These are phyloP conservation scores for Pythium myriotylum DNA, from an alignment of 352 stramenopile species.

Conservation along the genomic window DNA sequence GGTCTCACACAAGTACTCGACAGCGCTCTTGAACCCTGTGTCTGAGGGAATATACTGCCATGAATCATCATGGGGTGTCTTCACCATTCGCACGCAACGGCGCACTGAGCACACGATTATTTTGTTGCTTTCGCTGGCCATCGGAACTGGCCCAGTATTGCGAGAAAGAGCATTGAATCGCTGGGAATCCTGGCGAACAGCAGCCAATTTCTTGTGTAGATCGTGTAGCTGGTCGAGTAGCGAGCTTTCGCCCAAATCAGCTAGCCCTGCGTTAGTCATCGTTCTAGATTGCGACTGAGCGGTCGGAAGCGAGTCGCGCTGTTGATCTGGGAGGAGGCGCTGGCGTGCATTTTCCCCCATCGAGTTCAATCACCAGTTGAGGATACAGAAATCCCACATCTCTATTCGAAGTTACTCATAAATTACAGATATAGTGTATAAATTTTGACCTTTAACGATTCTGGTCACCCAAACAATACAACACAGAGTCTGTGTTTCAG, in stretches of 20 bases:
- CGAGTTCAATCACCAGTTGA: no score
- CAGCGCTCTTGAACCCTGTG: slow-evolving; percentile 69
- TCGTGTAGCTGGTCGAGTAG: slow-evolving; percentile 81
- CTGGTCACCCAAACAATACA: no score
- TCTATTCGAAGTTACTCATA: no score
- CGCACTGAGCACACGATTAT: slow-evolving; percentile 76
- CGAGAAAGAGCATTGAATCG: slow-evolving; percentile 61
- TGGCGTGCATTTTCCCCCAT: no score
- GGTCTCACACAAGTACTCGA: slow-evolving; percentile 70
- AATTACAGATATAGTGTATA: slow-evolving; percentile 1
- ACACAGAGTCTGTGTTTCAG: no score
- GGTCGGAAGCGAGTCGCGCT: no score
- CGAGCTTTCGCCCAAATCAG: slow-evolving; percentile 66
- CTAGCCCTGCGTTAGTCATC: not conserved
- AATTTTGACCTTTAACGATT: no score
- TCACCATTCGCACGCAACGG: slow-evolving; percentile 76
- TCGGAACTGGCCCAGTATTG: slow-evolving; percentile 67
- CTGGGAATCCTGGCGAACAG: slow-evolving; percentile 78
- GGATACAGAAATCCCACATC: no score
- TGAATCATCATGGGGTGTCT: slow-evolving; percentile 67
- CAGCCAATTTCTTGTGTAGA: slow-evolving; percentile 64
- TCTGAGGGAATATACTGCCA: slow-evolving; percentile 75
- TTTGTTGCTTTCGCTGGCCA: slow-evolving; percentile 79
- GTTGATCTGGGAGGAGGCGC: no score
- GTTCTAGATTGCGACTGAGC: no score